phyloP scores from a whole-genome alignment of 1,139 yeast genomes.

The Taphrina confusa region DNA sequence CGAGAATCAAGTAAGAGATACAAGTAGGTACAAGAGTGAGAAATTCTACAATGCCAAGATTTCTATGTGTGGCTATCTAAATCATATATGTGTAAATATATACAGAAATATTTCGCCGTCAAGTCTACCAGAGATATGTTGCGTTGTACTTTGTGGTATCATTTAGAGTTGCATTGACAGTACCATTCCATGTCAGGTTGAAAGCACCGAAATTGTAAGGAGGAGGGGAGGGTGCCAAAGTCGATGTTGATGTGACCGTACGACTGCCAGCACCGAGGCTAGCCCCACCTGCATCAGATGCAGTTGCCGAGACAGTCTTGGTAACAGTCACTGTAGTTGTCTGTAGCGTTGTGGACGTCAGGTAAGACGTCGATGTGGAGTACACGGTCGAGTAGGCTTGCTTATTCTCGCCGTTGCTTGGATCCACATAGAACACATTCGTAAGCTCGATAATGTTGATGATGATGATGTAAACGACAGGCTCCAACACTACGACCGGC shows the following conservation, averaged over 20 bases:
- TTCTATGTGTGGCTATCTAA: not conserved
- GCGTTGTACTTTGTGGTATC: not conserved
- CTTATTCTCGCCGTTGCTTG: conserved; percentile 19
- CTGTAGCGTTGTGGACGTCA: conserved; percentile 14
- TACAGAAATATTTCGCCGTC: not conserved
- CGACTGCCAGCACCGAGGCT: not conserved
- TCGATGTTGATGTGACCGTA: not conserved
- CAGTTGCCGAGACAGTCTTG: not conserved
- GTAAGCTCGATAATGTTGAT: conserved; percentile 9
- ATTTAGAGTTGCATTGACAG: not conserved
- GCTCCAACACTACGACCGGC: conserved; percentile 16
- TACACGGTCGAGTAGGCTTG: conserved; percentile 23
- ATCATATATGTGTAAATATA: not conserved
- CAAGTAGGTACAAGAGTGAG: too few relatives aligned
- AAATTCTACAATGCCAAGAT: too few relatives aligned
- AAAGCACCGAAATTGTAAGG: not conserved
- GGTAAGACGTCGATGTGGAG: conserved; percentile 19
- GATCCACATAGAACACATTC: conserved; percentile 15
- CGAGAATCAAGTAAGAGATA: too few relatives aligned
- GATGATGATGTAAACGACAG: conserved; percentile 28
- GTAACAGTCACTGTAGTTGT: conserved; percentile 24
- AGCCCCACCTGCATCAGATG: not conserved
- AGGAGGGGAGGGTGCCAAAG: not conserved
- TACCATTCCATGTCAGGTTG: not conserved
- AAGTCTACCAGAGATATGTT: not conserved